A percentile compares a stretch with the other conserved stretches of the same genome.
Conservation (phyloP, 106 monocot species). For the Chionographis japonica region DNA sequence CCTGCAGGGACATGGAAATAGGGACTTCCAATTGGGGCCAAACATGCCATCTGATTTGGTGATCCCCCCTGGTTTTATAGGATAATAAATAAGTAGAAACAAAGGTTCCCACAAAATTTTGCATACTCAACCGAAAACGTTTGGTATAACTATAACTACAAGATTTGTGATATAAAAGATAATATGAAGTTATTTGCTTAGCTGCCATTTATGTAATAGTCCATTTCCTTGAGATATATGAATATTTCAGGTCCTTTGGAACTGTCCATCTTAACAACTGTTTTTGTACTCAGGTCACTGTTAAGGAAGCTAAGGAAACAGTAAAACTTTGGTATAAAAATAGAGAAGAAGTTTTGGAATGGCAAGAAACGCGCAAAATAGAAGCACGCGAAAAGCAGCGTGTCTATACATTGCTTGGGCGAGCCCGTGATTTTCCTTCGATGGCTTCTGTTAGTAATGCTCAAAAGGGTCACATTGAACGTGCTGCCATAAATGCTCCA, state of each 20-base stretch:
- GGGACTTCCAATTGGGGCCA: no score
- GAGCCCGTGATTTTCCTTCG: constrained; percentile 74
- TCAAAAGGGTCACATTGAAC: constrained; percentile 81
- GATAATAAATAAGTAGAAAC: no score
- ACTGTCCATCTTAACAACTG: neutral
- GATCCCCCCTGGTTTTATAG: no score
- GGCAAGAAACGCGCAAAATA: constrained; percentile 74
- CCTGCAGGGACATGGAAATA: no score
- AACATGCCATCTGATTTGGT: no score
- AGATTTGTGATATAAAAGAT: no score
- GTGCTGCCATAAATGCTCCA: constrained; percentile 99
- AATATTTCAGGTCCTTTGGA: neutral
- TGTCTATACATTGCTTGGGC: constrained; percentile 79
- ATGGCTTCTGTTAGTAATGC: constrained; percentile 30
- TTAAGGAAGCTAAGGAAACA: constrained; percentile 81
- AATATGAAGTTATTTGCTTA: no score
- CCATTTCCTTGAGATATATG: no score
- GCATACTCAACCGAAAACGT: no score
- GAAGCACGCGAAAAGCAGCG: constrained; percentile 27
- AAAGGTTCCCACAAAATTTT: no score
- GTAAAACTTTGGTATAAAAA: constrained; percentile 79
- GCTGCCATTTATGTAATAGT: no score
- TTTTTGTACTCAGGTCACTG: constrained; percentile 54
- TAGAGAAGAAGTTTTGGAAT: constrained; percentile 73
- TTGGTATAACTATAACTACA: no score